Evolutionary conservation across 331 rosid species (phyloP), one percentile per base, ranked within the genome.

Genomic region (Quercus phellos): DNA sequence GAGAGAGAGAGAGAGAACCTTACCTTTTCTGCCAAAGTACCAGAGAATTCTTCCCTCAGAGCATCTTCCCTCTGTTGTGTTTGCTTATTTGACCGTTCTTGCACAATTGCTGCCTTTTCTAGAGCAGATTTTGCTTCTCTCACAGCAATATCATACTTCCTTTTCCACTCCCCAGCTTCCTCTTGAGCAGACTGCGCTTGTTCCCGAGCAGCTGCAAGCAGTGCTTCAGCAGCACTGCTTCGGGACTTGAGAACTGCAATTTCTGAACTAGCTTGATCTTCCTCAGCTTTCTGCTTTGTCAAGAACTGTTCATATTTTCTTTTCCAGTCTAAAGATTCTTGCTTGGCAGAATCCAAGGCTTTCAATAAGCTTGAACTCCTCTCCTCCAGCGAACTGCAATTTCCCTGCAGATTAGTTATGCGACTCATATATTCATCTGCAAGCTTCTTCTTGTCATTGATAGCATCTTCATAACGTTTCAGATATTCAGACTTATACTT

Each of bases 121-220:
- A 95, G 82, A 58, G 97, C 97, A 85, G 88, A 70, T 85, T 93
- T 93, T 74, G 98, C 94, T 58, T 93, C 99, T 84, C 94, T 87
- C 67, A 83, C 64, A n/a, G 97, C 99, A 84, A 80, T 78, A 51
- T 91, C 97, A 82, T 84, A 95, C 78, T 93, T 95, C 80, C 98
- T 82, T 74, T 95, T 93, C 99, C 99, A 95, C 82, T 93, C 97
- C 79, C 85, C 93, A 30, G 98, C 98, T 83, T 95, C 99, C 87
- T 89, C 99, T 79, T 91, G 94, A 24, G 98, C 94, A 83, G 99
- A 95, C 80, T 93, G 94, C 51, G 93, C 86, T 79, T 89, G 99
- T 73, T 95, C 98, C 79, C 81, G 85, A 77, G 97, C 92, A 72
- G 99, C 98, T 55, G 94, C 94, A 67, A 93, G 79, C 86, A 96